phyloP scores from a whole-genome alignment of 768 basidiomycete species.

The Peribolospora baueri region DNA sequence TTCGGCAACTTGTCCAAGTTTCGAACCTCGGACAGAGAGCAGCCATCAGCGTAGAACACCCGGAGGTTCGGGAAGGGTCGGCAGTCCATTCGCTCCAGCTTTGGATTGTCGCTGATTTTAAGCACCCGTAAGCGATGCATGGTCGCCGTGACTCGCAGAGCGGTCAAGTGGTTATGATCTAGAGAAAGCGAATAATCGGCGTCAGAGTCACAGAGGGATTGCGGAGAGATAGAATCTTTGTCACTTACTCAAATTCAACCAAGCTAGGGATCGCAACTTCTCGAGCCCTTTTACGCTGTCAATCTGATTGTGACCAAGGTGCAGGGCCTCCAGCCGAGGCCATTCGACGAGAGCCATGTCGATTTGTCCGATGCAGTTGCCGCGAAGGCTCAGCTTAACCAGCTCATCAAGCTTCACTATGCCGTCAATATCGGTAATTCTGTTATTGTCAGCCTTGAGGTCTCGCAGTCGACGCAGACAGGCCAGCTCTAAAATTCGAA shows the following conservation, averaged over 20 bases:
- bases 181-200: neutral
- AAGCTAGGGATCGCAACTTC: slow-evolving; percentile 26
- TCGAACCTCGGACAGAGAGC: slow-evolving; percentile 21
- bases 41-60: slow-evolving; percentile 81
- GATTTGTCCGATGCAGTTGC: slow-evolving; percentile 39
- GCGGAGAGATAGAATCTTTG: neutral
- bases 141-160: slow-evolving; percentile 22
- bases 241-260: slow-evolving; percentile 60
- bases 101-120: slow-evolving; percentile 54
- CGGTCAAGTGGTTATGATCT: slow-evolving; percentile 49
- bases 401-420: slow-evolving; percentile 56
- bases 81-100: slow-evolving; percentile 35
- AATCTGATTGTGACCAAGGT: slow-evolving; percentile 53
- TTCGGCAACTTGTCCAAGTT: slow-evolving; percentile 32
- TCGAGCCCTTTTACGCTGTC: slow-evolving; percentile 34
- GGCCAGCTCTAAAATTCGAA: slow-evolving; percentile 37
- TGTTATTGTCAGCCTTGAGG: slow-evolving; percentile 69
- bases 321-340: slow-evolving; percentile 51
- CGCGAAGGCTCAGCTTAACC: slow-evolving; percentile 55
- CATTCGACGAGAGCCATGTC: slow-evolving; percentile 43
- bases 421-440: slow-evolving; percentile 46
- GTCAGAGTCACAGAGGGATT: neutral
- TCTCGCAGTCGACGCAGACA: slow-evolving; percentile 68
- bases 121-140: slow-evolving; percentile 59
- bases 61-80: slow-evolving; percentile 43